Percentiles rank a stretch among this genome's conserved stretches.
These are phyloP conservation scores for Thelonectria blattea DNA, from an alignment of 2,329 filamentous ascomycete genomes.

Conservation along the genomic window DNA sequence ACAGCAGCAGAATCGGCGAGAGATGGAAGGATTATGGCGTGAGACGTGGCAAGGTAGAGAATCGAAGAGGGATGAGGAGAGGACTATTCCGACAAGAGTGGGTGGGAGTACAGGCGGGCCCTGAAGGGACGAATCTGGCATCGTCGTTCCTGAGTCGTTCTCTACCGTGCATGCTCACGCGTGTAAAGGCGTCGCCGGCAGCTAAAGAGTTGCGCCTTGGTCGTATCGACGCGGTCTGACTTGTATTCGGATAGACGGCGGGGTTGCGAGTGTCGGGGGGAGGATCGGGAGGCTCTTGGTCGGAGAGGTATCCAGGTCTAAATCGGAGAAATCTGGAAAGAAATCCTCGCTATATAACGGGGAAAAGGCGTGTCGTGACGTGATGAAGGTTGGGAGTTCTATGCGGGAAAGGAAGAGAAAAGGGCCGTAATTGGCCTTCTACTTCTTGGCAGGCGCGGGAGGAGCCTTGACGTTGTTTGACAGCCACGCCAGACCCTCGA, in stretches of 20 bases:
- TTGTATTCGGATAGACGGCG: slow-evolving; percentile 12
- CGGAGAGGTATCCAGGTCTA: slow-evolving; percentile 19
- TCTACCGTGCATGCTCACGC: neutral
- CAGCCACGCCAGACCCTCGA: slow-evolving; percentile 83
- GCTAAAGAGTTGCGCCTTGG: slow-evolving; percentile 11
- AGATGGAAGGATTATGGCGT: slow-evolving; percentile 14
- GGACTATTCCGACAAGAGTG: slow-evolving; percentile 1
- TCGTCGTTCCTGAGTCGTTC: neutral
- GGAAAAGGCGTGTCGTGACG: slow-evolving; percentile 11
- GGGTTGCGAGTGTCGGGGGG: neutral
- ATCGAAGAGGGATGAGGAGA: slow-evolving; percentile 3
- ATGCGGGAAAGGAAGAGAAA: neutral
- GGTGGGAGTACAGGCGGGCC: slow-evolving; percentile 1
- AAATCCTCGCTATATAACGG: slow-evolving; percentile 13
- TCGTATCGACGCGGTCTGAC: slow-evolving; percentile 10
- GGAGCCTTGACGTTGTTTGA: slow-evolving; percentile 82
- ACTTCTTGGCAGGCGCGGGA: slow-evolving; percentile 61
- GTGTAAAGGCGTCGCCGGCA: neutral
- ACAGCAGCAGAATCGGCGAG: slow-evolving; percentile 3
- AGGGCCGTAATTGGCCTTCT: slow-evolving; percentile 30
- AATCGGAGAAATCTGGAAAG: slow-evolving; percentile 10
- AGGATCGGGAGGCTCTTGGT: slow-evolving; percentile 10
- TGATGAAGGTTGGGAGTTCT: slow-evolving; percentile 8
- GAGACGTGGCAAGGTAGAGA: slow-evolving; percentile 7
- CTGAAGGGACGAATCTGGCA: neutral